These are phyloP conservation scores for Trichoderma sp. DNA, from an alignment of 2,329 filamentous ascomycete species.

Conservation along the genomic window DNA sequence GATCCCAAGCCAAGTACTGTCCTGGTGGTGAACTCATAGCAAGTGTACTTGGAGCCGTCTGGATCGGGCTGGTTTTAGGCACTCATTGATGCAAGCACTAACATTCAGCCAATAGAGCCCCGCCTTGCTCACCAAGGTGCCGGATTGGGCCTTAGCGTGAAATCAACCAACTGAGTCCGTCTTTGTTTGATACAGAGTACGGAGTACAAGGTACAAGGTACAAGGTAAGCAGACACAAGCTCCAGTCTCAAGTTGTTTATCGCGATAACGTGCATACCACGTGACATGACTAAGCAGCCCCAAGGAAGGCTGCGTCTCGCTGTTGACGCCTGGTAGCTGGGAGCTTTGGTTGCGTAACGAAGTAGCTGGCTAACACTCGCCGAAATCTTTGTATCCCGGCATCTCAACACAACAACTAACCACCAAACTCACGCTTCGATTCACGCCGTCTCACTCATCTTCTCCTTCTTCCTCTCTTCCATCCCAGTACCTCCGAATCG, in stretches of 20 bases:
- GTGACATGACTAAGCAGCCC: conserved; percentile 23
- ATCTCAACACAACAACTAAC: neutral
- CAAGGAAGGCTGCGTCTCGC: conserved; percentile 17
- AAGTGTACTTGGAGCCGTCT: neutral
- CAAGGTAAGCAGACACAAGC: neutral
- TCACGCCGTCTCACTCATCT: neutral
- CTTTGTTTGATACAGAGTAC: neutral
- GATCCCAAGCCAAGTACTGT: neutral
- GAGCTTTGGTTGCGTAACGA: conserved; percentile 18
- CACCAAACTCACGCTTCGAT: neutral
- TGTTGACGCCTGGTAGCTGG: conserved; percentile 19
- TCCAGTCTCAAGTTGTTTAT: neutral
- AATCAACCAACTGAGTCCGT: neutral
- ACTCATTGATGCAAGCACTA: conserved; percentile 15
- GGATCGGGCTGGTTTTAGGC: conserved; percentile 1
- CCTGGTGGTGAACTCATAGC: neutral
- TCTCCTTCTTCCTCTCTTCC: neutral
- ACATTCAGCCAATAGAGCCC: neutral
- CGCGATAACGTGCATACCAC: conserved; percentile 10
- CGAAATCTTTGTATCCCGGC: neutral
- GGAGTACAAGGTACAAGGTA: neutral
- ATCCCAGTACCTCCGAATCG: neutral
- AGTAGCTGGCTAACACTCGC: conserved; percentile 16
- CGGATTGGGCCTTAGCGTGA: neutral
- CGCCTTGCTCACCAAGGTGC: neutral